Evolutionary conservation across 768 basidiomycete genomes (phyloP), one percentile per base, ranked within the genome.

Genomic region (Suillus bovinus): DNA sequence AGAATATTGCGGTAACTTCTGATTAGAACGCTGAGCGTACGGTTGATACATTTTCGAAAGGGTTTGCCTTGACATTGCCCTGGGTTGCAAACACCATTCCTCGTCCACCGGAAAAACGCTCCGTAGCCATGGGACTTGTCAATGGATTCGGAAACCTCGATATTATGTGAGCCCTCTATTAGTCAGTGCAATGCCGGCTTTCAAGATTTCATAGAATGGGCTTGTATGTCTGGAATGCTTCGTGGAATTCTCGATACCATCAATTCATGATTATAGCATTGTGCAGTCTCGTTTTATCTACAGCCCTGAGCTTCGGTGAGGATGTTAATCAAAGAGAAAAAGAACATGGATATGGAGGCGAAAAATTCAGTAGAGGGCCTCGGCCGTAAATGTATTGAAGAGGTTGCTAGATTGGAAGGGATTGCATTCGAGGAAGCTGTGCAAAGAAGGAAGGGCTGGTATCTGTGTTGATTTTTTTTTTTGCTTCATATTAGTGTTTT

Each of bases 51-150:
- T 60, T 54, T 33, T 61, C 47, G 10, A 31, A 56, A 80, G 82
- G 82, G 4, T 79, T 76, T 55, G 76, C 79, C 1, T 66, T 82
- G 6, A 84, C 79, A 1, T 66, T 83, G 29, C 83, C 84, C 1
- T 88, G 88, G 88, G 86, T 87, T 6, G 81, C 86, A 0, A 88
- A 85, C 66, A 76, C 81, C 0, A 72, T 88, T 38, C 82, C 86
- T 4, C 79, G 87, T 1, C 87, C 87, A 36, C 87, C 86, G 24
- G 80, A 84, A 1, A 71, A 71, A 52, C 72, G 80, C 20, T 69
- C 82, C 0, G 87, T 82, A 5, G 85, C 84, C 1, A 86, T 88
- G 33, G 86, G 81, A 1, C 78, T 89, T 49, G 85, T 87, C 4
- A 87, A 86, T 63, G 86, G 86, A 2, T 68, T 78, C 20, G 85